phyloP scores from a whole-genome alignment of 176 grass and related monocot genomes.

The Aegilops bicornis region DNA sequence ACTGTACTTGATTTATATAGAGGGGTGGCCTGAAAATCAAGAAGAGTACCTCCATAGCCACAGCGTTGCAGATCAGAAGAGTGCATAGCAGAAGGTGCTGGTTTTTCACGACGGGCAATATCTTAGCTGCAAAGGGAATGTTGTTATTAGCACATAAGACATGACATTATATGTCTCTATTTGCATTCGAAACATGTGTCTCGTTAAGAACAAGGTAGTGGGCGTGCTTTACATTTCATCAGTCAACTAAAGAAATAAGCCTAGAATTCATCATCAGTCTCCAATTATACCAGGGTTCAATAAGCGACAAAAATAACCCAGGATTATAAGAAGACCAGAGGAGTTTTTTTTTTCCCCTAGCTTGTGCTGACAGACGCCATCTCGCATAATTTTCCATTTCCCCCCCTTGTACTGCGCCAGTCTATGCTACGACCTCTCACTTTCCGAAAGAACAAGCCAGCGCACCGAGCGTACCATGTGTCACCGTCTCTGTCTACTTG shows the following conservation, averaged over 20 bases:
- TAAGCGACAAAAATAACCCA: neutral
- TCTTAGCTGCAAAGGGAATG: slow-evolving; percentile 61
- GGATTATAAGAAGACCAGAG: neutral
- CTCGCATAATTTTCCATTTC: neutral
- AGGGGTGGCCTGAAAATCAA: neutral
- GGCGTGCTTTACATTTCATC: neutral
- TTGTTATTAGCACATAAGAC: neutral
- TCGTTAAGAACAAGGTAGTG: neutral
- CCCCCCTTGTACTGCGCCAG: neutral
- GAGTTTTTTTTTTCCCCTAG: neutral
- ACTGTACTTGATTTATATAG: neutral
- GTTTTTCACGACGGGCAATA: slow-evolving; percentile 84
- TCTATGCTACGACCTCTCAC: neutral
- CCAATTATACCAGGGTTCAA: neutral
- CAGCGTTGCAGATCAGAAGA: slow-evolving; percentile 93
- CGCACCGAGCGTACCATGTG: neutral
- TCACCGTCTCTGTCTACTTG: neutral
- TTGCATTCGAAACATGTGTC: neutral
- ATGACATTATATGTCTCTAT: neutral
- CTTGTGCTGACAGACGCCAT: neutral
- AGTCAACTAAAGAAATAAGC: neutral
- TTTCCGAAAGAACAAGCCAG: neutral
- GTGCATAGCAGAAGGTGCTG: slow-evolving; percentile 92
- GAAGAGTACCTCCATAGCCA: slow-evolving; percentile 72
- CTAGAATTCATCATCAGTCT: neutral